A percentile compares a stretch with the other conserved stretches of the same genome.
Conservation (phyloP, 768 basidiomycete genomes). For the Macrocybe gigantea region DNA sequence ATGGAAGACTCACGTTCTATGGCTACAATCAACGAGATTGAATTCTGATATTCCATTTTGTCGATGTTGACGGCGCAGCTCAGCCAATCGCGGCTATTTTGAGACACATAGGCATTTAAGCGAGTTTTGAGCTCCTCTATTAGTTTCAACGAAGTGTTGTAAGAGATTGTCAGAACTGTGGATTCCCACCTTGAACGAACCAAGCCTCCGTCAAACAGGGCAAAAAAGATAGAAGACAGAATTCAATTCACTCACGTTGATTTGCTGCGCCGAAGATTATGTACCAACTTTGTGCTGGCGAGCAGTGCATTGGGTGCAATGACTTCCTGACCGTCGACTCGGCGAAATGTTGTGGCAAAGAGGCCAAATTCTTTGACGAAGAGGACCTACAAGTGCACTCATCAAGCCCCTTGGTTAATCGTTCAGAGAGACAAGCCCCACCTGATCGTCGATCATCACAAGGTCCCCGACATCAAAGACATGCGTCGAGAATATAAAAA, state of each 20-base stretch:
- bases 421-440: constrained; percentile 12
- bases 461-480: constrained; percentile 83
- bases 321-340: constrained; percentile 79
- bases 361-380: constrained; percentile 75
- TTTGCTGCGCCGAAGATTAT: constrained; percentile 69
- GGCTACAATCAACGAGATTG: constrained; percentile 57
- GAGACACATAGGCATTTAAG: constrained; percentile 51
- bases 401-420: no score
- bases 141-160: constrained; percentile 64
- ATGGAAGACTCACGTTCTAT: constrained; percentile 56
- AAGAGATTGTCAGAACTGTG: constrained; percentile 59
- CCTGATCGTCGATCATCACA: constrained; percentile 75
- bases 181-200: constrained; percentile 51
- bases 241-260: constrained; percentile 34
- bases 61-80: constrained; percentile 61
- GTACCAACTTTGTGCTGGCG: constrained; percentile 66
- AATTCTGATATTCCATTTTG: constrained; percentile 75
- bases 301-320: constrained; percentile 74
- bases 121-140: constrained; percentile 61
- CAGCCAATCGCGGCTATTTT: constrained; percentile 73
- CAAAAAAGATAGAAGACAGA: constrained; percentile 28
- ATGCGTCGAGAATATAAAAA: constrained; percentile 83
- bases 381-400: constrained; percentile 23
- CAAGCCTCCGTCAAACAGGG: background rate
- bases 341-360: constrained; percentile 71